Base-by-base conservation (phyloP, 2,329 filamentous ascomycete genomes). In the Fusarium longipes region DNA sequence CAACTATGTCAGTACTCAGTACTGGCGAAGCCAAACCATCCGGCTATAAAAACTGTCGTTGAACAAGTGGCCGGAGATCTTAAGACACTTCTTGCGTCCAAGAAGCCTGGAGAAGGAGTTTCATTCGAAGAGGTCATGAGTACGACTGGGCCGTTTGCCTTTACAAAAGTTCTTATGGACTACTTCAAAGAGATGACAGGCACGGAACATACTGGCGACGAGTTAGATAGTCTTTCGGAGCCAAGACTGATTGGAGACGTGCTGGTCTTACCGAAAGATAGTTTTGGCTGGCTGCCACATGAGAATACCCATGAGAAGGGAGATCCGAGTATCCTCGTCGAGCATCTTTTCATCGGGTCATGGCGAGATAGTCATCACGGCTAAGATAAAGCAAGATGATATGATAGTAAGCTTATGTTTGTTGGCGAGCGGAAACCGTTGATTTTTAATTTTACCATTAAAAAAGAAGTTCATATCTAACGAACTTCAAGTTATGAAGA, bases 1-100 rank as follows among this genome's bases (percentile, higher is more conserved):
- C 90, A 92, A 72, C 89, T 92, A 74, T 91, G 89, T 71, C 90
- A 92, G 72, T 92, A 91, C 86, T 91, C 89, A 2, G 90, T 92
- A 42, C 87, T 91, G 70, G 79, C 87, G n/a, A 92, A 92, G 74
- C 88, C 89, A 0, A 88, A 89, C 3, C 90, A 92, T 70, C 89
- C 90, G 2, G 83, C 91, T 18, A 81, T 92, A 12, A 82, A 86
- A 50, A 87, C 89, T 44, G 82, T 92, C 48, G 88, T 92, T 9
- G 84, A 87, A 8, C 86, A 84, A 60, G 89, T 92, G 65, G 89
- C 87, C 0, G 82, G 51, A 2, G 71, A 68, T 30, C 68, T 78
- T 6, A 50, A 70, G 22, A 50, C 50, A 6, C 63, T 76, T 3
- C 30, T 74, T 3, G 52, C 57, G 11, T 52, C 68, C 2, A 70